Conservation (phyloP, 2,329 filamentous ascomycete genomes). For the Fusarium guadeloupense region DNA sequence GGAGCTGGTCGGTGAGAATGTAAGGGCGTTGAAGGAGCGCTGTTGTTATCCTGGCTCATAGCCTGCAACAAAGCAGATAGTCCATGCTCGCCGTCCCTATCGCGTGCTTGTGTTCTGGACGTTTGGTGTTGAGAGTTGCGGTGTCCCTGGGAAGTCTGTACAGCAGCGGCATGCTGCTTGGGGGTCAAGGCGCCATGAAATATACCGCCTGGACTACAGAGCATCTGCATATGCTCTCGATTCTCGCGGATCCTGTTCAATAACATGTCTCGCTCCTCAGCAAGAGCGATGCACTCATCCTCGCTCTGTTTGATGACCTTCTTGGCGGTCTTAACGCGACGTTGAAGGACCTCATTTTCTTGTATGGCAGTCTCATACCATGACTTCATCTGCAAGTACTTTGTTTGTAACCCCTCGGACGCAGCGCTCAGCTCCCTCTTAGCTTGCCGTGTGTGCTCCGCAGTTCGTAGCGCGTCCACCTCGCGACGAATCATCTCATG, state of each 20-base stretch:
- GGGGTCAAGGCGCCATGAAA: constrained; percentile 71
- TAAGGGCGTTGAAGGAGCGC: constrained; percentile 76
- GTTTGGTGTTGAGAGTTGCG: constrained; percentile 63
- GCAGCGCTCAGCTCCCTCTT: constrained; percentile 62
- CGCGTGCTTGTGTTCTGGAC: constrained; percentile 54
- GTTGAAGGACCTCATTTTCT: constrained; percentile 70
- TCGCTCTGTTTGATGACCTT: constrained; percentile 81
- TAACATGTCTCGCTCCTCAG: constrained; percentile 79
- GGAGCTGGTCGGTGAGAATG: constrained; percentile 55
- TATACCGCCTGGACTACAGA: constrained; percentile 78
- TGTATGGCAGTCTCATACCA: constrained; percentile 73
- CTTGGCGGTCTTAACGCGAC: constrained; percentile 76
- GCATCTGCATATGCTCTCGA: constrained; percentile 81
- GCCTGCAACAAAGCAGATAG: constrained; percentile 86
- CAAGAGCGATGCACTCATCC: constrained; percentile 73
- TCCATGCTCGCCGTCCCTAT: constrained; percentile 65
- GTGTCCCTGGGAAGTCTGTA: constrained; percentile 56
- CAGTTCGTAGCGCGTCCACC: constrained; percentile 81
- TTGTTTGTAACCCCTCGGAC: constrained; percentile 63
- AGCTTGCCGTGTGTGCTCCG: constrained; percentile 73
- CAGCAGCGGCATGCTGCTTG: constrained; percentile 53
- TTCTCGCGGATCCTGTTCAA: constrained; percentile 89
- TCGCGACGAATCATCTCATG: constrained; percentile 91
- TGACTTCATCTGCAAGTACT: constrained; percentile 70
- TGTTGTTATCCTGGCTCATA: constrained; percentile 76